Evolutionary conservation across 2,329 filamentous ascomycete genomes (phyloP), one percentile per base, ranked within the genome.

Genomic region (Penicillium nordicum): DNA sequence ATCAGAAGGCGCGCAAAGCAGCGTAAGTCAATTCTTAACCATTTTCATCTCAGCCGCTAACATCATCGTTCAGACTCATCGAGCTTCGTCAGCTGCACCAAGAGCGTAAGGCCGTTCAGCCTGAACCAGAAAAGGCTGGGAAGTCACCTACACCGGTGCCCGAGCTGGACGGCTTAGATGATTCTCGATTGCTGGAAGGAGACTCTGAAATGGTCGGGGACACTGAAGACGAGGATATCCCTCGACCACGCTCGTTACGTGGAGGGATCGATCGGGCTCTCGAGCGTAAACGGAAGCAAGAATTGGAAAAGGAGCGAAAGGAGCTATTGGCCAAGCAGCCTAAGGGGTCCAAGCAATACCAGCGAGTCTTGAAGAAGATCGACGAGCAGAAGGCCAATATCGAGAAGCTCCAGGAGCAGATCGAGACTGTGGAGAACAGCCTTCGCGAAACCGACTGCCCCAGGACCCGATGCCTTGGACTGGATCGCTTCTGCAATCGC

Each of bases 401-500:
- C 68, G 86, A 86, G 69, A 84, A 88, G 50, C 91, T 89, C 68
- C 93, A 99, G 72, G 88, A 88, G 6, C 88, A 93, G 67, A 95
- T 99, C 61, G 86, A 86, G 4, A 83, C 88, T 32, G 84, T 96
- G 50, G 93, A 97, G 66, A 92, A 95, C 67, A 92, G 97, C 71
- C 81, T 99, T 44, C 89, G 94, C 50, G 93, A 97, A 75, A 92
- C 92, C 40, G 90, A 97, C 73, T 96, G 93, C 67, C 90, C 92
- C 36, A 88, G 94, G 59, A 96, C 92, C 18, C 87, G 90, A 60
- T 86, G 93, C 18, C 81, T 99, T 27, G 94, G 94, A 58, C 93
- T 94, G 72, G 94, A 99, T 75, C 86, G 94, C 43, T 99, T 96
- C 80, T 96, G 93, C 86, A 97, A 99, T 74, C 86, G 93, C 52